Base-by-base conservation (phyloP, 2,329 filamentous ascomycete genomes). In the Colletotrichum sp. region DNA sequence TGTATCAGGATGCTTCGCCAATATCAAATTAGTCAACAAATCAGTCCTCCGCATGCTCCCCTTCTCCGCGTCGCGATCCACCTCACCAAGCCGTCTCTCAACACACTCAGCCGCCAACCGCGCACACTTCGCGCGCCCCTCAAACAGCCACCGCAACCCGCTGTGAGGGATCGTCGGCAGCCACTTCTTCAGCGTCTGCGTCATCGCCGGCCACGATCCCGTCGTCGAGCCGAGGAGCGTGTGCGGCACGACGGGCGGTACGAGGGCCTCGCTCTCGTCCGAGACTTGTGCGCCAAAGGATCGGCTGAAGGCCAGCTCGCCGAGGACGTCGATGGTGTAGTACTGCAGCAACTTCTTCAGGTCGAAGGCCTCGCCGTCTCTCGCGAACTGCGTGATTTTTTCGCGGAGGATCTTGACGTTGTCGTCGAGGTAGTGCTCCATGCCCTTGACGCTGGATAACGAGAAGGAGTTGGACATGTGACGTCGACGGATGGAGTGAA, bases 21-120 rank as follows among this genome's bases (percentile, higher is more conserved):
- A n/a, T 10, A 85, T 84, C n/a, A 85, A 68, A 69, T 81, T 83
- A 1, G 83, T 85, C 9, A 85, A 74, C 12, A 85, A 77, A 36
- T 84, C 82, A 49, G 83, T 84, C 21, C 80, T 79, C 67, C 81
- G 76, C 8, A 64, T 68, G 12, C 62, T 69, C 5, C 67, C 72
- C 5, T 73, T 32, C 15, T 39, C 71, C 6, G 71, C 30, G 10
- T 62, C 44, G 3, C 44, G 52, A 18, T 76, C 73, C 10, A 70
- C 52, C 13, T 75, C 65, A 4, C 49, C 16, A 15, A 80, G 73
- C 10, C 78, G 59, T 6, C 63, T 55, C 63, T 71, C 49, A 8
- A 81, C 80, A 49, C 78, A 80, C 39, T 80, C 39, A 8, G 77
- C 73, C 15, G 79, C 78, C 34, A 80, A 34, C 9, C 52, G 7